phyloP scores from a whole-genome alignment of 495 filamentous ascomycete species.

The Jackrogersella minutella region DNA sequence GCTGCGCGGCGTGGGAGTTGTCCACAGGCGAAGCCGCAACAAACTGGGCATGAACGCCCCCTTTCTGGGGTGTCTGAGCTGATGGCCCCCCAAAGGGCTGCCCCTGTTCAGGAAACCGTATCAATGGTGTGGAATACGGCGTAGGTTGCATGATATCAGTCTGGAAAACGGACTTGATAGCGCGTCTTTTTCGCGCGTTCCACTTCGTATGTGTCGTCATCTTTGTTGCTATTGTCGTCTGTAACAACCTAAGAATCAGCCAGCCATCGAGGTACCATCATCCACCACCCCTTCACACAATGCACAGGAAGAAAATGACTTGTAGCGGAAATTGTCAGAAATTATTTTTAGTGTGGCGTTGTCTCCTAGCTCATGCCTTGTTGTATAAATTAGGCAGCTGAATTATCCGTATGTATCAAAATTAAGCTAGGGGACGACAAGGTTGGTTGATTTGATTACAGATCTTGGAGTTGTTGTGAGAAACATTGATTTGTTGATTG shows the following conservation, averaged over 20 bases:
- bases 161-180: slow-evolving; percentile 63
- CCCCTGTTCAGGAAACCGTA: slow-evolving; percentile 46
- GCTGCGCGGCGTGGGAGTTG: slow-evolving; percentile 54
- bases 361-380: neutral
- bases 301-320: neutral
- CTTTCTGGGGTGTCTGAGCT: slow-evolving; percentile 25
- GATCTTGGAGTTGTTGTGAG: slow-evolving; percentile 6
- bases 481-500: slow-evolving; percentile 13
- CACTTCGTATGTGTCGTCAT: slow-evolving; percentile 44
- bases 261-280: slow-evolving; percentile 16
- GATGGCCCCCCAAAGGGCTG: slow-evolving; percentile 51
- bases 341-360: slow-evolving; percentile 34
- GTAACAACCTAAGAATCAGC: slow-evolving; percentile 9
- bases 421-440: slow-evolving; percentile 19
- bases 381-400: slow-evolving; percentile 29
- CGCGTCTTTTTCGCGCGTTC: slow-evolving; percentile 51
- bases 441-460: slow-evolving; percentile 5
- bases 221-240: slow-evolving; percentile 25
- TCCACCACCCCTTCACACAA: neutral
- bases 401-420: slow-evolving; percentile 12
- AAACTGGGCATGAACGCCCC: slow-evolving; percentile 15
- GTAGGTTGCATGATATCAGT: slow-evolving; percentile 54
- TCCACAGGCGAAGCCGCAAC: slow-evolving; percentile 33
- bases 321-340: slow-evolving; percentile 21
- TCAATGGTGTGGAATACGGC: slow-evolving; percentile 50